Evolutionary conservation across 139 green algal genomes (phyloP).

Genomic region (Tetradesmus lagerheimii): DNA sequence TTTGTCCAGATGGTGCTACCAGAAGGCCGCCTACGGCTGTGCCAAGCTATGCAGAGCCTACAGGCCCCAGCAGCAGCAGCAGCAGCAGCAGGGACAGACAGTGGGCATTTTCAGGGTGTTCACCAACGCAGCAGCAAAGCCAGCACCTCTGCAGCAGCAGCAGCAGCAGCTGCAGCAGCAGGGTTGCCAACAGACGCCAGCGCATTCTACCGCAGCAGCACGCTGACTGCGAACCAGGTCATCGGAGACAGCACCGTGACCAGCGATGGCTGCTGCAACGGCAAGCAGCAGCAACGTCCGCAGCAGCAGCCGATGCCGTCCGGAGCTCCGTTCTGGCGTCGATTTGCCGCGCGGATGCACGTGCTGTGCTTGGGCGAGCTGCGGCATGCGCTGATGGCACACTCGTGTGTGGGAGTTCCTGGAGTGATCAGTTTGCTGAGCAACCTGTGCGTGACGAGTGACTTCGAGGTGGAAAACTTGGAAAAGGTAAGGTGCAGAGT

Average conservation of each 20-base stretch:
- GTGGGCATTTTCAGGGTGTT: neutral
- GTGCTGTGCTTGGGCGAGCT: conserved; percentile 38
- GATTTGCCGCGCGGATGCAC: neutral
- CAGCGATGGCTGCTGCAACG: neutral
- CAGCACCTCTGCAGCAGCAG: neutral
- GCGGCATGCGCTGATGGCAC: conserved; percentile 22
- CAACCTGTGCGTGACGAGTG: conserved; percentile 20
- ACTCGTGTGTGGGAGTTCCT: conserved; percentile 16
- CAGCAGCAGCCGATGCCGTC: neutral
- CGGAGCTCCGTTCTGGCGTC: neutral
- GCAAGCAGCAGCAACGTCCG: neutral
- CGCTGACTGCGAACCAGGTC: neutral
- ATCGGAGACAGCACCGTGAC: neutral
- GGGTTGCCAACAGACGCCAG: neutral
- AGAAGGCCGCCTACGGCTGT: conserved; percentile 17
- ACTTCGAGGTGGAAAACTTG: neutral
- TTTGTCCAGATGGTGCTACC: conserved; percentile 32
- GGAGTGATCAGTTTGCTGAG: conserved; percentile 35
- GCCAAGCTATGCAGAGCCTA: conserved; percentile 19
- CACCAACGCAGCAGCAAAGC: neutral
- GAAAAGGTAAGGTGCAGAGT: neutral
- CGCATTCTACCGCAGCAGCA: neutral
- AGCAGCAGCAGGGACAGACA: neutral
- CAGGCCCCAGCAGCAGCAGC: conserved; percentile 28
- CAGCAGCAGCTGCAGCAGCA: neutral